Base-by-base conservation (phyloP, 2,329 filamentous ascomycete genomes). In the Leptographium radiaticola region DNA sequence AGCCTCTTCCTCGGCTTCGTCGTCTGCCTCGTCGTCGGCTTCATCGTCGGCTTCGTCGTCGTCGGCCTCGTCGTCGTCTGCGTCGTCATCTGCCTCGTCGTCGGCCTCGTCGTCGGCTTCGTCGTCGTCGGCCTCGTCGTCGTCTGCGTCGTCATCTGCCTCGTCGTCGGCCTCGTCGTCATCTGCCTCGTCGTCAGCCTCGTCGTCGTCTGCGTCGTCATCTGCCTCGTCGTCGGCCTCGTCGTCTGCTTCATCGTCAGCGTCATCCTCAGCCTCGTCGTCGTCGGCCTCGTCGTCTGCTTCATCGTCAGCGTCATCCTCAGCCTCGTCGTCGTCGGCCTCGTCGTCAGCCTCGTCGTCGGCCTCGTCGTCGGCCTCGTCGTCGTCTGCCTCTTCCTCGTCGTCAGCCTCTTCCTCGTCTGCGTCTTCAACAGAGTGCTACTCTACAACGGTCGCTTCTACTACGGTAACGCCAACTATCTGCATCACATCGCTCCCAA, bases 401-500 rank as follows among this genome's bases (percentile, higher is more conserved):
- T 38, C 49, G 2, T 25, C 46, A 13, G 10, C 42, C 2, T 25
- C 36, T 15, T 38, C 46, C 4, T 38, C 33, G 1, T 7, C 46
- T 12, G 2, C 46, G 1, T 31, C 46, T 15, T 38, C 46, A 25
- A 16, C 46, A 3, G 6, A 33, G 15, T 36, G 39, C 16, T 34
- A 43, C 18, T 18, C 51, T 5, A 4, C 51, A 7, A 31, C 34
- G 13, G 18, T 20, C 15, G 39, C 30, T 11, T 52, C 52, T 10
- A 16, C 53, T 0, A 50, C 55, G 5, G 39, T 54, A 1, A 12
- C 34, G 1, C 31, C 18, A 13, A 40, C 36, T 2, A 52, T 40
- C 30, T 60, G 59, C 20, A 49, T 49, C 7, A 50, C 53, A 1
- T 11, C 49, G 1, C 51, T 60, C 30, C 59, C 59, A 10, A 16